Conservation (phyloP, 2,329 filamentous ascomycete genomes). For the Coniochaeta sp. region DNA sequence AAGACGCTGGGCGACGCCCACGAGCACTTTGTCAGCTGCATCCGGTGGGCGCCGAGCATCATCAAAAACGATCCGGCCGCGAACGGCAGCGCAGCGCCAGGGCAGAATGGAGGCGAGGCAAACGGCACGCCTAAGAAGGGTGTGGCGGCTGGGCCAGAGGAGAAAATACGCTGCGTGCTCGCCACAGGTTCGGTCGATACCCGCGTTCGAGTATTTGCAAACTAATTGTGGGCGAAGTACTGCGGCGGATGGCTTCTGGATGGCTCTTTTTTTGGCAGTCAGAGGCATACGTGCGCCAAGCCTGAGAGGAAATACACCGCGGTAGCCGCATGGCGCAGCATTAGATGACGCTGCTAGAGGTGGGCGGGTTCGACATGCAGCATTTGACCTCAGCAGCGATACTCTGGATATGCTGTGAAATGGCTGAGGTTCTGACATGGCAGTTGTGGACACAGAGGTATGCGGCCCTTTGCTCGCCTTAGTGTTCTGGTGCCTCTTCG, state of each 20-base stretch:
- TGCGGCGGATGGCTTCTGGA: background rate
- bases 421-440: background rate
- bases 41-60: conserved; percentile 79
- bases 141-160: background rate
- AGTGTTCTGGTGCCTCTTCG: background rate
- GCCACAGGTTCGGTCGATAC: conserved; percentile 1
- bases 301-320: no score
- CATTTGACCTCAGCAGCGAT: background rate
- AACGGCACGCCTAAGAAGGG: background rate
- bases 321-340: no score
- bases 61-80: conserved; percentile 48
- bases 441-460: background rate
- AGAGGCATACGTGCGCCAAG: no score
- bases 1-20: conserved; percentile 73
- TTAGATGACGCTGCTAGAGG: no score
- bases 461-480: background rate
- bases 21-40: conserved; percentile 76
- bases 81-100: conserved; percentile 20
- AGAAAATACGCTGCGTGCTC: background rate
- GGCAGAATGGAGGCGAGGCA: background rate
- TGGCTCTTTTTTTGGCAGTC: background rate
- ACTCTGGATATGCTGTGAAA: background rate
- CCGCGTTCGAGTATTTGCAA: background rate
- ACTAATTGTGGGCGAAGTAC: background rate
- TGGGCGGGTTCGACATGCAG: background rate